These are phyloP conservation scores for Backusella liffmaniae DNA, from an alignment of 192 early-diverging fungal species.

Conservation along the genomic window DNA sequence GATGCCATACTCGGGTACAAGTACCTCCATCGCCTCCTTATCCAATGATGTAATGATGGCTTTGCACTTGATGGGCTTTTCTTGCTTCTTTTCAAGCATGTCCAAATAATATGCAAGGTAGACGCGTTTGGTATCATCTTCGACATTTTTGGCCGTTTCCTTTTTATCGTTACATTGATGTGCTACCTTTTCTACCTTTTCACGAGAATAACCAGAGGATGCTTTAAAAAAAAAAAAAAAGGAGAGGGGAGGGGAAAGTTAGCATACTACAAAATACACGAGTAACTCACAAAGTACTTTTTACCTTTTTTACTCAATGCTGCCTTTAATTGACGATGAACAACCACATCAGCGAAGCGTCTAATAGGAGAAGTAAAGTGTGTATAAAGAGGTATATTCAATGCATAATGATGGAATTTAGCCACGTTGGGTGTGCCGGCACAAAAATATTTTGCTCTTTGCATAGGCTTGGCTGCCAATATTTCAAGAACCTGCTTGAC, in stretches of 20 bases:
- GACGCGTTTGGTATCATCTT: conserved; percentile 63
- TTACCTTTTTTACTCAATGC: conserved; percentile 41
- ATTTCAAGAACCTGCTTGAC: conserved; percentile 74
- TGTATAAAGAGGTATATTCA: conserved; percentile 93
- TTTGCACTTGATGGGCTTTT: conserved; percentile 44
- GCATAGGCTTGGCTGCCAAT: conserved; percentile 89
- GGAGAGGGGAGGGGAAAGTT: too few relatives aligned
- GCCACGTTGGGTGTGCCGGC: conserved; percentile 76
- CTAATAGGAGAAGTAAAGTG: conserved; percentile 99
- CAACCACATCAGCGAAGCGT: conserved; percentile 96
- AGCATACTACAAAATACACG: too few relatives aligned
- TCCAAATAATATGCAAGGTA: conserved; percentile 65
- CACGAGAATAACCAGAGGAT: conserved; percentile 24
- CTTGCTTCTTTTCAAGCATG: conserved; percentile 38
- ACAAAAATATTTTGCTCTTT: conserved; percentile 98
- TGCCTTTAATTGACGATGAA: conserved; percentile 87
- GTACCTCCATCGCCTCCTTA: conserved; percentile 67
- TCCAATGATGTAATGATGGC: conserved; percentile 63
- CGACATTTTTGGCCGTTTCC: conserved; percentile 70
- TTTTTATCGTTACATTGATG: conserved; percentile 77
- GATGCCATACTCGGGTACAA: conserved; percentile 70
- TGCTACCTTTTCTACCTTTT: conserved; percentile 45
- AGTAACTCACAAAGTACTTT: too few relatives aligned
- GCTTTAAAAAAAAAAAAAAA: neutral
- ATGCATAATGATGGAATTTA: conserved; percentile 89